Conservation (phyloP, 2,329 filamentous ascomycete genomes). For the Fusarium fracticaudum region DNA sequence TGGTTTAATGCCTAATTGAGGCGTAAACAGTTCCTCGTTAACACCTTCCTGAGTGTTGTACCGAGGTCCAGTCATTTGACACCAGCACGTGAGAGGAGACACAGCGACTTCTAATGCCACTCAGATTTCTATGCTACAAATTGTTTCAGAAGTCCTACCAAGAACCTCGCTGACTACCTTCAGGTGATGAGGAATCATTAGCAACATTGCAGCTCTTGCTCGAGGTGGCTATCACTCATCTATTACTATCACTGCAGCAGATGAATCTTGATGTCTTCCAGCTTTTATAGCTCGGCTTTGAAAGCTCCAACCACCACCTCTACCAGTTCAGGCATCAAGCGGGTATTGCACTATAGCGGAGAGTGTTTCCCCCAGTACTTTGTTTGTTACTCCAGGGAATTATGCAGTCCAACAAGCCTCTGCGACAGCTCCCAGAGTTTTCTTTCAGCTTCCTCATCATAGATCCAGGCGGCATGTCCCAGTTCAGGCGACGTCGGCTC, state of each 20-base stretch:
- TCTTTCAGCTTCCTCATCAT: neutral
- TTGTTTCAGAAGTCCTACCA: fast-evolving
- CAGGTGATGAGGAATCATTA: fast-evolving
- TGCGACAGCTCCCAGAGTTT: neutral
- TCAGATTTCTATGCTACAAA: fast-evolving
- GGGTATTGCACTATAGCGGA: too few relatives aligned
- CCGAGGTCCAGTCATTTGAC: neutral
- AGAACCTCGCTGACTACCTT: fast-evolving
- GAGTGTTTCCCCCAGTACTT: too few relatives aligned
- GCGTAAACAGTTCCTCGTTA: neutral
- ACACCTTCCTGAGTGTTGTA: neutral
- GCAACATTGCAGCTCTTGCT: neutral
- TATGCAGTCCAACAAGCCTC: neutral
- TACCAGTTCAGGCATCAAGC: too few relatives aligned
- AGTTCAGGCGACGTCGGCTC: neutral
- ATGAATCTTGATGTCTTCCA: neutral
- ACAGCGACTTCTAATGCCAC: neutral
- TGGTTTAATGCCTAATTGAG: neutral
- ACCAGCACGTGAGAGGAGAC: neutral
- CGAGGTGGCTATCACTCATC: neutral
- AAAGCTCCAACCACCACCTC: too few relatives aligned
- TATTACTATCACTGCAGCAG: neutral
- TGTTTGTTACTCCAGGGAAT: neutral
- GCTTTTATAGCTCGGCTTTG: fast-evolving
- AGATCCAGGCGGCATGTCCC: slow-evolving; percentile 7